phyloP scores from a whole-genome alignment of 192 early-diverging fungal genomes.

The Coemansia sp. region DNA sequence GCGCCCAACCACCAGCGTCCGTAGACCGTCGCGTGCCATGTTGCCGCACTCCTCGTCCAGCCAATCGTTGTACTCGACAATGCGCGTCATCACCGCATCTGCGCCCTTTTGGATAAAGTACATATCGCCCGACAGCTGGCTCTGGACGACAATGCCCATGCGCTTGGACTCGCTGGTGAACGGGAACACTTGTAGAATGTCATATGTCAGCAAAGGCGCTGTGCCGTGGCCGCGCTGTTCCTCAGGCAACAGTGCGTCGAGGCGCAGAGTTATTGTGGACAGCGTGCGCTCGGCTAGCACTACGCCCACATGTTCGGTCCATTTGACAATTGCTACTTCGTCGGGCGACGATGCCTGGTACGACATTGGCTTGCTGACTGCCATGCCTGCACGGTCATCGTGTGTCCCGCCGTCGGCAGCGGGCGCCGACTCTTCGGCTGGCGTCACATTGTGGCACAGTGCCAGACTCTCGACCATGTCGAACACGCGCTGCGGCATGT shows the following conservation, averaged over 20 bases:
- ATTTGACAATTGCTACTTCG: slow-evolving; percentile 92
- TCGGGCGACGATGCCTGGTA: slow-evolving; percentile 97
- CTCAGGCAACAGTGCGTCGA: slow-evolving; percentile 40
- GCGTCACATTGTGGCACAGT: slow-evolving; percentile 86
- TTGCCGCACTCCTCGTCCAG: slow-evolving; percentile 96
- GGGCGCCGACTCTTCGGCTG: slow-evolving; percentile 32
- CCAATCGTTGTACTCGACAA: slow-evolving; percentile 94
- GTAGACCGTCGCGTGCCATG: slow-evolving; percentile 92
- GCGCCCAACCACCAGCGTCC: slow-evolving; percentile 89
- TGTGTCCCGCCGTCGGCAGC: slow-evolving; percentile 18
- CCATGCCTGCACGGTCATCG: slow-evolving; percentile 18
- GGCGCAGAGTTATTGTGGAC: slow-evolving; percentile 64
- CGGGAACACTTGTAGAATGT: slow-evolving; percentile 92
- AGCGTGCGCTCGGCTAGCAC: slow-evolving; percentile 76
- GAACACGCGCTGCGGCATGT: slow-evolving; percentile 78
- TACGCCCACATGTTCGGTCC: slow-evolving; percentile 86
- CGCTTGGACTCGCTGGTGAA: slow-evolving; percentile 98
- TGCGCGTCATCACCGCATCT: slow-evolving; percentile 83
- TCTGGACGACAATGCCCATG: slow-evolving; percentile 90
- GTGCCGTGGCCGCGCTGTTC: slow-evolving; percentile 24
- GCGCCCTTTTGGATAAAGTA: slow-evolving; percentile 94
- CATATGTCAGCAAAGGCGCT: slow-evolving; percentile 60
- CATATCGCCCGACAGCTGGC: slow-evolving; percentile 70
- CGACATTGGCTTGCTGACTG: slow-evolving; percentile 54
- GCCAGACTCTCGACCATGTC: slow-evolving; percentile 89